Evolutionary conservation across 768 basidiomycete genomes (phyloP).

Genomic region (Pleurotus sapidus): DNA sequence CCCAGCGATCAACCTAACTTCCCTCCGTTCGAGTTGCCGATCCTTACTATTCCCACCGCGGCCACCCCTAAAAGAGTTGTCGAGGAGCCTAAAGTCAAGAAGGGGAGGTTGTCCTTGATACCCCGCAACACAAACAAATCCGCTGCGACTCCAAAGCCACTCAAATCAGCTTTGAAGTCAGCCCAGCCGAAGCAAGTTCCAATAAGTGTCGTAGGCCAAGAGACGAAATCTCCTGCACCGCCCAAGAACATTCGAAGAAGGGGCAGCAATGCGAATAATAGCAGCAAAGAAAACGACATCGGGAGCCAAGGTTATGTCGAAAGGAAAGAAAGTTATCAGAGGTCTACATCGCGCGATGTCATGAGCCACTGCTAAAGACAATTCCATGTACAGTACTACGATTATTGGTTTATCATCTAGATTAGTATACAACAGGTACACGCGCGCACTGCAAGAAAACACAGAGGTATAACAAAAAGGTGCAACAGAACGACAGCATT

Average conservation of each 20-base stretch:
- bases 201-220: not conserved
- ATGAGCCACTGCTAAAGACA: not conserved
- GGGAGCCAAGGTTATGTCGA: not conserved
- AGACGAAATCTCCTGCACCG: not conserved
- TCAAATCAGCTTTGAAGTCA: not conserved
- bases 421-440: no score
- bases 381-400: no score
- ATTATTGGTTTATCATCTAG: no score
- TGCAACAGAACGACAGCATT: no score
- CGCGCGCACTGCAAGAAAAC: no score
- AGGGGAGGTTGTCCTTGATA: not conserved
- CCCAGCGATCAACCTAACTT: not conserved
- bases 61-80: not conserved
- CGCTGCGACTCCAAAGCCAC: not conserved
- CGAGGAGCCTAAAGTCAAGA: not conserved
- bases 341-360: slow-evolving; percentile 1
- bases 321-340: slow-evolving; percentile 4
- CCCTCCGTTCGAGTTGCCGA: not conserved
- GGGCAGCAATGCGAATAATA: not conserved
- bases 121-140: not conserved
- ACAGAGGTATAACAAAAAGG: no score
- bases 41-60: not conserved
- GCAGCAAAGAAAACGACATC: slow-evolving; percentile 1
- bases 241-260: not conserved
- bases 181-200: not conserved